Conservation (phyloP, 169 alveolate species). For the Plasmodium inui region DNA sequence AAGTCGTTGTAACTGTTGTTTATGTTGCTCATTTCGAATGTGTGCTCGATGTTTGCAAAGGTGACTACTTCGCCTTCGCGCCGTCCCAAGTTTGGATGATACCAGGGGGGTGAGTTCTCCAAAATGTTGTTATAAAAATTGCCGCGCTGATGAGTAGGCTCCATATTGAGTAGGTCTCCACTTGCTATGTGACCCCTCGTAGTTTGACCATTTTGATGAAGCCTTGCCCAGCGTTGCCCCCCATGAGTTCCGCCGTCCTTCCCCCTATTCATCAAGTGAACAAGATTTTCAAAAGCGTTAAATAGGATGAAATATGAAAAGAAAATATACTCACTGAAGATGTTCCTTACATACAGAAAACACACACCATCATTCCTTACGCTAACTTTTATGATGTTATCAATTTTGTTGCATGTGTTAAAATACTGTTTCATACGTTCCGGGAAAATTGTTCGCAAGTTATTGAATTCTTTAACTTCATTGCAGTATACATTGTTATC, state of each 20-base stretch:
- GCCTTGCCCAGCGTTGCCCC: neutral
- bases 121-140: neutral
- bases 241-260: neutral
- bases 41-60: conserved; percentile 33
- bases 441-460: conserved; percentile 59
- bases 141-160: neutral
- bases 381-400: conserved; percentile 71
- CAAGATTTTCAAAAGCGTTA: conserved; percentile 58
- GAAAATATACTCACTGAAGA: conserved; percentile 45
- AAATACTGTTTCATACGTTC: conserved; percentile 30
- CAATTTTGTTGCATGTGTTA: conserved; percentile 76
- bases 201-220: neutral
- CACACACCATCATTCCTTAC: conserved; percentile 73
- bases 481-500: conserved; percentile 19
- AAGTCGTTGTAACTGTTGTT: conserved; percentile 54
- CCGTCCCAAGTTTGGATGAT: neutral
- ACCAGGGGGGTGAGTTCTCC: neutral
- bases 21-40: conserved; percentile 66
- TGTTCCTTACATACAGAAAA: conserved; percentile 62
- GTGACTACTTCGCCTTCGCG: neutral
- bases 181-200: neutral
- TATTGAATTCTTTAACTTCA: conserved; percentile 58
- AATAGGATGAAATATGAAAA: conserved; percentile 66
- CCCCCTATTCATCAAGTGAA: conserved; percentile 25
- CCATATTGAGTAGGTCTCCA: neutral